Evolutionary conservation across 352 stramenopile species (phyloP), one percentile per base, ranked within the genome.

Genomic region (Aphanomyces cochlioides): DNA sequence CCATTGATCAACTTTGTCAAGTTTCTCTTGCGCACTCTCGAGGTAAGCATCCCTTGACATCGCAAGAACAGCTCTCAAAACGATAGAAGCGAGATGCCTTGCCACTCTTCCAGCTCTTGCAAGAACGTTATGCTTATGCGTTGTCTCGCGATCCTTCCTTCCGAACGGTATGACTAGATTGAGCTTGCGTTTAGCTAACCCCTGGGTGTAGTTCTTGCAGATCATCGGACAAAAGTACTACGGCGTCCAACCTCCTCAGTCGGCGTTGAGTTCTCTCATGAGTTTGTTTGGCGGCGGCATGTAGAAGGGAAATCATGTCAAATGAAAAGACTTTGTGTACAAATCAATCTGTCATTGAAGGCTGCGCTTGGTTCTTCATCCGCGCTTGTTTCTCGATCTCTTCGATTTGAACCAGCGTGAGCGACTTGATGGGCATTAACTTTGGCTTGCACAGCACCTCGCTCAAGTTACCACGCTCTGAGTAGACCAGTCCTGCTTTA

Each of bases 381-480:
- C 64, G 48, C 47, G 82, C 84, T 67, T 92, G 82, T 56, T 79
- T 81, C 72, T 96, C 88, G 56, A 95, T 90, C 66, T 95, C 80
- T 70, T 96, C 87, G 53, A 96, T 93, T 58, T 81, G 78, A 57
- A 94, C 67, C 68, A 96, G 69, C 38, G 85, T 92, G 57, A 87
- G 81, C 21, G 84, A 94, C 75, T 96, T 96, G 75, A 97, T 93
- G 3, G 90, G 87, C 72, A 97, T 72, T 57, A 96, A 92, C 73
- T 96, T 96, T 17, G 90, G 90, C 45, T 96, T 96, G 75, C 90
- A 96, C 28, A 96, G 73, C 68, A 95, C 79, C 68, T 95, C 86
- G 0, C 79, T 92, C 38, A 96, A 65, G 67, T 93, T 91, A n/a
- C 84, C 83, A 39, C 83, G 81, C 72, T 96, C 88, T 38, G 89